phyloP scores from a whole-genome alignment of 352 stramenopile genomes.

The Globisporangium ultimum region DNA sequence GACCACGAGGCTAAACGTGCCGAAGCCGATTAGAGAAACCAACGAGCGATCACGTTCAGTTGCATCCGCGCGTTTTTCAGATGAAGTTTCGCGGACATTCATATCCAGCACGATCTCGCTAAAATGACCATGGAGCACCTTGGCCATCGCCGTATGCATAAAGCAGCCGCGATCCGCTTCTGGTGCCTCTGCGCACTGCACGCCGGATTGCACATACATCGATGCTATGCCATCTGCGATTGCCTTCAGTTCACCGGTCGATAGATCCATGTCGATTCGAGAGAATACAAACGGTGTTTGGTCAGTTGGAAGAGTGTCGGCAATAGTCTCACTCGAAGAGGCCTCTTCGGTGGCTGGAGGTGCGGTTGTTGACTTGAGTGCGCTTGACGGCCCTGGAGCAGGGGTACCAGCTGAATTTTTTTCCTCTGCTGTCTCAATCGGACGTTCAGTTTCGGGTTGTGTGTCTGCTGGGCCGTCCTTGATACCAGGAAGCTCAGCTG shows the following conservation, averaged over 20 bases:
- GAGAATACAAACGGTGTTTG: background rate
- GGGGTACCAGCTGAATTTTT: background rate
- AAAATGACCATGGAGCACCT: slow-evolving; percentile 4
- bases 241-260: background rate
- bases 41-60: background rate
- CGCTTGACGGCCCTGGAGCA: background rate
- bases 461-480: background rate
- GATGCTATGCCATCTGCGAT: slow-evolving; percentile 1
- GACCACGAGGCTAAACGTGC: background rate
- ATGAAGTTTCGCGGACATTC: background rate
- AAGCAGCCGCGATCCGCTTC: slow-evolving; percentile 4
- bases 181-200: slow-evolving; percentile 4
- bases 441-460: background rate
- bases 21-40: background rate
- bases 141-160: slow-evolving; percentile 8
- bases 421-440: background rate
- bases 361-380: background rate
- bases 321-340: background rate
- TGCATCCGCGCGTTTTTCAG: background rate
- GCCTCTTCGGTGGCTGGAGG: background rate
- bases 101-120: slow-evolving; percentile 3
- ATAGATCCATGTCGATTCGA: background rate
- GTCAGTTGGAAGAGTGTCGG: background rate
- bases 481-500: background rate
- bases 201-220: slow-evolving; percentile 6